phyloP scores from a whole-genome alignment of 129 eudicot species.

The Flaveria linearis region DNA sequence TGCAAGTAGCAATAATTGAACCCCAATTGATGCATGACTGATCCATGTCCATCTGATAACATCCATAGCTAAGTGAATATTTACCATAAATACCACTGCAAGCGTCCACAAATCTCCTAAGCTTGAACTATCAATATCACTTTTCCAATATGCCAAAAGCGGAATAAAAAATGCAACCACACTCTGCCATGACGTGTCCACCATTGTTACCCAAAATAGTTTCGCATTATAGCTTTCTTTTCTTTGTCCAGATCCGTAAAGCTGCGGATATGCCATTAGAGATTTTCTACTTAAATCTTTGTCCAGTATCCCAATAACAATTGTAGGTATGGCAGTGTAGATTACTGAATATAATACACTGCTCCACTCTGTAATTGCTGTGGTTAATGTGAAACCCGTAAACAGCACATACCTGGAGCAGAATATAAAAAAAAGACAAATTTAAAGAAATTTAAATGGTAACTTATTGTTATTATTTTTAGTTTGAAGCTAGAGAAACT shows the following conservation, averaged over 20 bases:
- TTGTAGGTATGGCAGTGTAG: conserved; percentile 86
- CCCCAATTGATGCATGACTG: conserved; percentile 91
- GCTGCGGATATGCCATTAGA: conserved; percentile 66
- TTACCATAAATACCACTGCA: conserved; percentile 76
- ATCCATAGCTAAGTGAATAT: conserved; percentile 91
- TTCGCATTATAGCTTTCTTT: conserved; percentile 64
- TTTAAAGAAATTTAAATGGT: neutral
- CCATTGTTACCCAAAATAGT: conserved; percentile 78
- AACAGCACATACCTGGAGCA: conserved; percentile 73
- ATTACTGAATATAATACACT: conserved; percentile 82
- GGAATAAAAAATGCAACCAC: conserved; percentile 70
- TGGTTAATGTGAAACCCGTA: conserved; percentile 75
- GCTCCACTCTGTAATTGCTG: conserved; percentile 97
- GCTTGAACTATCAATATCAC: conserved; percentile 65
- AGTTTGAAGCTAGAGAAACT: conserved; percentile 27
- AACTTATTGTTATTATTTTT: neutral
- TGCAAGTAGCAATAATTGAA: conserved; percentile 70
- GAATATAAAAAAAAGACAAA: neutral
- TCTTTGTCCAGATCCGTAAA: conserved; percentile 90
- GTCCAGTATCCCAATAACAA: conserved; percentile 82
- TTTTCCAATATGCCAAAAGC: conserved; percentile 70
- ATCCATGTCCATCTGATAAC: conserved; percentile 90
- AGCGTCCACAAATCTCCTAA: conserved; percentile 93
- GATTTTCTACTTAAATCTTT: conserved; percentile 80
- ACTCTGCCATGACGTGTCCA: conserved; percentile 93